Base-by-base conservation (phyloP, 805 yeast genomes). In the Yarrowia sp. region DNA sequence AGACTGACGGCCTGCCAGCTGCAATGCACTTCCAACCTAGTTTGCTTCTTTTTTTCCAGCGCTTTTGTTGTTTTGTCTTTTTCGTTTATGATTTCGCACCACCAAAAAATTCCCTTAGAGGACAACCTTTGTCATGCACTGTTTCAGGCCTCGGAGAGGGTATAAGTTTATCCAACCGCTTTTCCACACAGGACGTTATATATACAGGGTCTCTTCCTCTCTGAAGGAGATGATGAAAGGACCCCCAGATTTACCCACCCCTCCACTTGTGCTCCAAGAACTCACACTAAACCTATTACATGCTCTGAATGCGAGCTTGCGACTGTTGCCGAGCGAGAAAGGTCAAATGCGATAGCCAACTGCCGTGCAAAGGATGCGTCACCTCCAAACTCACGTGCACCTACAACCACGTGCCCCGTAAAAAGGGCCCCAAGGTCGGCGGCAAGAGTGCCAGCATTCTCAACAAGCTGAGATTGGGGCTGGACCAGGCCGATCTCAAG, bases 271-370 rank as follows among this genome's bases (percentile, higher is more conserved):
- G n/a, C n/a, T n/a, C n/a, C n/a, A n/a, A n/a, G n/a, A n/a, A n/a
- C n/a, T n/a, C n/a, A n/a, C n/a, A n/a, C n/a, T n/a, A n/a, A n/a
- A n/a, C n/a, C n/a, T n/a, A 46, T 30, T 43, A 33, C 35, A 54
- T 54, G 61, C 61, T 51, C 43, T 54, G 61, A 54, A 54, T 54
- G 61, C 32, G 61, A 54, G 46, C 61, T 35, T 54, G 61, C 35
- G 61, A 54, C 46, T 54, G 61, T n/a, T 54, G 61, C 40, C 61
- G 61, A 36, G 46, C 61, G 7, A 41, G 61, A 36, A 54, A 54
- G 61, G 61, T 54, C 46, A 36, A 26, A 54, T 54, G 61, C 61
- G 35, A 54, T 38, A 38, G 61, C 61, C 44, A 54, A 26, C 61
- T 54, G 61, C 61, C 61, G 46, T 54, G 61, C 19, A 36, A 54